These are phyloP conservation scores for Blastobotrys terrestris DNA, from an alignment of 805 yeast species.

Conservation along the genomic window DNA sequence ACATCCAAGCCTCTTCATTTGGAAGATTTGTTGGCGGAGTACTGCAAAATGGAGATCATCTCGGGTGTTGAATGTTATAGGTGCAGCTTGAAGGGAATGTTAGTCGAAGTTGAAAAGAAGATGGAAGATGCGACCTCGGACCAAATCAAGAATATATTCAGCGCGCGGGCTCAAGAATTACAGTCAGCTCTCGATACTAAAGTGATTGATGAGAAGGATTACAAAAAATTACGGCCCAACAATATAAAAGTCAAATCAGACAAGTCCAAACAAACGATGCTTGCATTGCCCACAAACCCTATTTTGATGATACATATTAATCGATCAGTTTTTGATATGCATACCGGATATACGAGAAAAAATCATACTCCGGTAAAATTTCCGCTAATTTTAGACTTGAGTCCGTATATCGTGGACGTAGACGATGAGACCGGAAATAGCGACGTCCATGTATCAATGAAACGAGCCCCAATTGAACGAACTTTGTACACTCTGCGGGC, in stretches of 20 bases:
- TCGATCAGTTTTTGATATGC: constrained; percentile 87
- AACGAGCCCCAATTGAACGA: constrained; percentile 4
- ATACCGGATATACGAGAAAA: constrained; percentile 75
- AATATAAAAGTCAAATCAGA: constrained; percentile 67
- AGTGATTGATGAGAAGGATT: constrained; percentile 73
- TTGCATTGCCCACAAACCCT: constrained; percentile 68
- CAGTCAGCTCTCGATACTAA: constrained; percentile 53
- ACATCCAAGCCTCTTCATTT: constrained; percentile 10
- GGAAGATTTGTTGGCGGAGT: constrained; percentile 25
- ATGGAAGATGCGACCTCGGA: neutral
- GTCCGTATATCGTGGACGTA: constrained; percentile 63
- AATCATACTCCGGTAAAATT: constrained; percentile 78
- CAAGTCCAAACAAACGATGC: constrained; percentile 76
- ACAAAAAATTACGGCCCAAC: constrained; percentile 65
- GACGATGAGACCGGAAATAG: constrained; percentile 47
- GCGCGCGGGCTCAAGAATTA: constrained; percentile 43
- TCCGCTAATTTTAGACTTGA: constrained; percentile 61
- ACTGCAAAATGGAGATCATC: constrained; percentile 65
- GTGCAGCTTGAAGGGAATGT: constrained; percentile 56
- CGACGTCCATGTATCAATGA: constrained; percentile 73
- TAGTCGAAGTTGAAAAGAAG: constrained; percentile 14
- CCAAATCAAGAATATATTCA: constrained; percentile 29
- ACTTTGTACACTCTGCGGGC: constrained; percentile 68
- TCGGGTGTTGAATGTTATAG: constrained; percentile 94
- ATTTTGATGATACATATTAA: constrained; percentile 76